Percentiles rank a stretch among this genome's conserved stretches.
These are phyloP conservation scores for Coniochaeta hoffmannii DNA, from an alignment of 2,329 filamentous ascomycete species.

Conservation along the genomic window DNA sequence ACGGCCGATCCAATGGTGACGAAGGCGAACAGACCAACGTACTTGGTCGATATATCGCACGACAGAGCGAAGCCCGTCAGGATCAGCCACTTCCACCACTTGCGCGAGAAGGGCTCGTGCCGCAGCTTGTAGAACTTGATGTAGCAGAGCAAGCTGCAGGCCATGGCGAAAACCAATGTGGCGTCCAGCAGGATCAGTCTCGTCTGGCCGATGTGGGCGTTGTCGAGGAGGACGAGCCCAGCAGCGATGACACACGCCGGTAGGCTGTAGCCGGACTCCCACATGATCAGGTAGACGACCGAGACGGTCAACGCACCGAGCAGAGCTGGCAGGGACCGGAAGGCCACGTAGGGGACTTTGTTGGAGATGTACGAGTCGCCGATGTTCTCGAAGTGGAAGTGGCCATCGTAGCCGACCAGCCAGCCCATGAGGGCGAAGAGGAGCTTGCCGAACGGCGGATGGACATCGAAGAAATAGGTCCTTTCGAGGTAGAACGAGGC, in stretches of 20 bases:
- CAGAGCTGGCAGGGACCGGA: constrained; percentile 85
- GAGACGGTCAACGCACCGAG: constrained; percentile 89
- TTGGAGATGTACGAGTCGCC: constrained; percentile 96
- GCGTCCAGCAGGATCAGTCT: constrained; percentile 91
- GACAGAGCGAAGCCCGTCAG: constrained; percentile 90
- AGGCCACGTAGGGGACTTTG: constrained; percentile 95
- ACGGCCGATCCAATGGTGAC: constrained; percentile 94
- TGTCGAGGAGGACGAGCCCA: constrained; percentile 86
- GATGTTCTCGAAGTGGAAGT: constrained; percentile 98
- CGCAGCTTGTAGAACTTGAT: constrained; percentile 96
- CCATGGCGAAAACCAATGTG: constrained; percentile 92
- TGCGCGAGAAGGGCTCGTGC: constrained; percentile 80
- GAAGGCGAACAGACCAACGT: constrained; percentile 94
- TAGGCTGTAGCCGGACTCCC: constrained; percentile 96
- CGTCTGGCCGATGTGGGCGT: constrained; percentile 95
- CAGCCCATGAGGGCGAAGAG: constrained; percentile 95
- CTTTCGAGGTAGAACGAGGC: constrained; percentile 83
- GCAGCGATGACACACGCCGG: constrained; percentile 85
- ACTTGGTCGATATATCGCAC: constrained; percentile 98
- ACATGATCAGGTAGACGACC: constrained; percentile 97
- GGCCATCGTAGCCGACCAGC: constrained; percentile 93
- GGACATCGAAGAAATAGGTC: constrained; percentile 99
- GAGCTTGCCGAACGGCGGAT: constrained; percentile 96
- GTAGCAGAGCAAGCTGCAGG: constrained; percentile 86
- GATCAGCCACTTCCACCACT: constrained; percentile 99